A percentile compares a stretch with the other conserved stretches of the same genome.
Evolutionary conservation across 2,329 filamentous ascomycete genomes (phyloP).

Genomic region (Sporothrix brasiliensis): DNA sequence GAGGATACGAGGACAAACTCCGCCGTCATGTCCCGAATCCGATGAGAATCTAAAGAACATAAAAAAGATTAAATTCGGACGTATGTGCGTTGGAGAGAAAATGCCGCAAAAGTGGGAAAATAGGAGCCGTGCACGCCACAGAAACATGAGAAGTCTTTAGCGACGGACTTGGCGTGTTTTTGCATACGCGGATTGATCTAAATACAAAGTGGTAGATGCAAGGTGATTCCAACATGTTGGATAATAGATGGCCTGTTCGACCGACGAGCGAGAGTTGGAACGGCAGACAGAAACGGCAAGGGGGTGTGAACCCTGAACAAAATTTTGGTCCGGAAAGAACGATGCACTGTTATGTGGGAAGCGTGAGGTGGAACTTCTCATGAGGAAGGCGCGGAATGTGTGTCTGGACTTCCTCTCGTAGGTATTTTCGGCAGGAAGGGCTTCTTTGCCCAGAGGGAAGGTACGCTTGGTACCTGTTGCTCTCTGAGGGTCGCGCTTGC

Average conservation of each 20-base stretch:
- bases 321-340: not conserved
- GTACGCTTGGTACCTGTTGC: not conserved
- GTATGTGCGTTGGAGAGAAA: not conserved
- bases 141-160: not conserved
- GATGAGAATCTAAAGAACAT: not conserved
- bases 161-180: not conserved
- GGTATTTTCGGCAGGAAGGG: not conserved
- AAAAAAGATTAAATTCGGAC: not conserved
- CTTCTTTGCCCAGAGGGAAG: not conserved
- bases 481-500: not conserved
- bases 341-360: not conserved
- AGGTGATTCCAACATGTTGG: constrained; percentile 5
- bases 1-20: not conserved
- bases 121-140: not conserved
- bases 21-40: constrained; percentile 10
- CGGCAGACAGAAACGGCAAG: not conserved
- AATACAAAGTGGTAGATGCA: not conserved
- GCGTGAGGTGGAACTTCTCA: not conserved
- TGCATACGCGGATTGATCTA: not conserved
- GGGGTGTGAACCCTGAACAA: not conserved
- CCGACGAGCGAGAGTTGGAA: not conserved
- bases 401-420: too few relatives aligned
- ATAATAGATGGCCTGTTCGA: constrained; percentile 5
- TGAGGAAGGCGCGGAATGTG: not conserved
- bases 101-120: constrained; percentile 9